These are phyloP conservation scores for Mycena galopus DNA, from an alignment of 768 basidiomycete species.

Conservation along the genomic window DNA sequence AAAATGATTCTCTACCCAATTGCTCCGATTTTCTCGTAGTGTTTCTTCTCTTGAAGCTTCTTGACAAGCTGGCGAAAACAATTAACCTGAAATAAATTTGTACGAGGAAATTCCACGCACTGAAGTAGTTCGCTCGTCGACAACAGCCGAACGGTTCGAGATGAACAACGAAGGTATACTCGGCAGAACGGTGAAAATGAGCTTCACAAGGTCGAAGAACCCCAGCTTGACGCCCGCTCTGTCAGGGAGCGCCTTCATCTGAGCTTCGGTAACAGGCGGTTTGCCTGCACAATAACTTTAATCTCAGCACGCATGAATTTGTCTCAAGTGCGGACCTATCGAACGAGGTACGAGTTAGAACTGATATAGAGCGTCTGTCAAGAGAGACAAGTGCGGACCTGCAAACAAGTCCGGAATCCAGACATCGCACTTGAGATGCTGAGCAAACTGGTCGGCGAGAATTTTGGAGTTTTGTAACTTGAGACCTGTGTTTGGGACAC, in stretches of 20 bases:
- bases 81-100: not conserved
- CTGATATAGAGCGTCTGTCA: too few species aligned
- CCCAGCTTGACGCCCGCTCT: slow-evolving; percentile 49
- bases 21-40: slow-evolving; percentile 58
- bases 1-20: slow-evolving; percentile 50
- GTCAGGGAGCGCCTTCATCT: slow-evolving; percentile 39
- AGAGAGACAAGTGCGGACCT: too few species aligned
- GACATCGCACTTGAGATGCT: slow-evolving; percentile 55
- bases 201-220: slow-evolving; percentile 44
- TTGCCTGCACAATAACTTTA: slow-evolving; percentile 4
- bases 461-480: slow-evolving; percentile 52
- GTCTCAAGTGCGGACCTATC: too few species aligned
- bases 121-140: slow-evolving; percentile 46
- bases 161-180: slow-evolving; percentile 45
- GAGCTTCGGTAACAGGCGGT: slow-evolving; percentile 19
- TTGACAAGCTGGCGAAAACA: slow-evolving; percentile 50
- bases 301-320: too few species aligned
- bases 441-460: slow-evolving; percentile 54
- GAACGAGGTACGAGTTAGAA: too few species aligned
- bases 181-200: slow-evolving; percentile 42
- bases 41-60: slow-evolving; percentile 52
- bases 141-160: slow-evolving; percentile 48
- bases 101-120: slow-evolving; percentile 41
- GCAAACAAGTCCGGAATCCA: slow-evolving; percentile 62
- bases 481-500: not conserved